Percentiles rank a stretch among this genome's conserved stretches.
Evolutionary conservation across 73 alveolate genomes (phyloP).

Genomic region (Paraurostyla sp.): DNA sequence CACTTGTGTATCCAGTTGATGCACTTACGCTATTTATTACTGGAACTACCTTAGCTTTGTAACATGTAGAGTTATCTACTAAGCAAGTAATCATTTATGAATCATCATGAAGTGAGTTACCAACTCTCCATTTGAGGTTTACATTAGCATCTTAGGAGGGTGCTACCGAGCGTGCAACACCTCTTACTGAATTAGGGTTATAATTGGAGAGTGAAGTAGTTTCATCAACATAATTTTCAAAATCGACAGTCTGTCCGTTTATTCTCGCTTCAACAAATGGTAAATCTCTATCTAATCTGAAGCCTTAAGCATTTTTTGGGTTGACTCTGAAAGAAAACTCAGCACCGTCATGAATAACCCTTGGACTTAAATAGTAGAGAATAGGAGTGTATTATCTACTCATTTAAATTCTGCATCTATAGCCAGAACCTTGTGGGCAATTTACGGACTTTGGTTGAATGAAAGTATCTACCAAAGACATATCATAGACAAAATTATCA

Average conservation of each 20-base stretch:
- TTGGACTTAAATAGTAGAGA: conserved; percentile 7
- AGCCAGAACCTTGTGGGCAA: background rate
- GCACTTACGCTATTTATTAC: conserved; percentile 19
- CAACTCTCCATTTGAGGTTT: background rate
- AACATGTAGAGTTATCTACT: conserved; percentile 14
- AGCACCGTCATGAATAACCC: conserved; percentile 21
- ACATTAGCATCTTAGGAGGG: conserved; percentile 21
- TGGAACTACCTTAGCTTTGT: conserved; percentile 40
- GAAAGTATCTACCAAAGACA: background rate
- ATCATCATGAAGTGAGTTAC: background rate
- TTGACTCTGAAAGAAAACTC: conserved; percentile 10
- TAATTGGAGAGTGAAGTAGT: background rate
- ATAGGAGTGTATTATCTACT: conserved; percentile 36
- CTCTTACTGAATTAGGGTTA: background rate
- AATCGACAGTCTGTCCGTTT: conserved; percentile 5
- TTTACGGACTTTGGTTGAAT: background rate
- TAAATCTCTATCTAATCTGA: background rate
- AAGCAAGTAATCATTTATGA: background rate
- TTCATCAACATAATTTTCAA: background rate
- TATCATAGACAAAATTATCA: background rate
- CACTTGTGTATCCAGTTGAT: background rate
- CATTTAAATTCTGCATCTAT: background rate
- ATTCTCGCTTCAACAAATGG: background rate
- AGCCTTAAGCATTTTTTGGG: background rate
- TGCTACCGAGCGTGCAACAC: background rate